These are phyloP conservation scores for Saccharum spontaneum DNA, from an alignment of 176 grass and related monocot species.

Conservation along the genomic window DNA sequence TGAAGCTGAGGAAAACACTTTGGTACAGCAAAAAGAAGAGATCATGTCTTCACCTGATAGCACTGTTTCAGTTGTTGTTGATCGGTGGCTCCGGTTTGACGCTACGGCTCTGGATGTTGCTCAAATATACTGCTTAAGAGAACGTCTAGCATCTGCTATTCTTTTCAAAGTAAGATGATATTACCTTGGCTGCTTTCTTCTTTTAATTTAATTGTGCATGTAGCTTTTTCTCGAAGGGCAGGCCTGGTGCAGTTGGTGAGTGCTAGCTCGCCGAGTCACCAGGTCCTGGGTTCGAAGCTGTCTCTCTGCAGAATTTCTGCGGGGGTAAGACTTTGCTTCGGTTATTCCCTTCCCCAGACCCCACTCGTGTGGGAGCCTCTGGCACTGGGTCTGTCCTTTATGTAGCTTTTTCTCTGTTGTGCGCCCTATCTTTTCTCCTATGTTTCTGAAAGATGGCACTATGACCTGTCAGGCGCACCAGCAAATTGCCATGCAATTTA, in stretches of 20 bases:
- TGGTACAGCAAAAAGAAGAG: slow-evolving; percentile 42
- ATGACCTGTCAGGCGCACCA: background rate
- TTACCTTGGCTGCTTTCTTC: background rate
- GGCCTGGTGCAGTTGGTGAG: too few species aligned
- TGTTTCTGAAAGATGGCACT: background rate
- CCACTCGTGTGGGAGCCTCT: too few species aligned
- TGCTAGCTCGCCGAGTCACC: too few species aligned
- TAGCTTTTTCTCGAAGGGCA: background rate
- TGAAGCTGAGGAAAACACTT: slow-evolving; percentile 46
- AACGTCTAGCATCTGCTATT: slow-evolving; percentile 74
- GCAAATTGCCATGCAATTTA: background rate
- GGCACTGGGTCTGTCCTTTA: background rate
- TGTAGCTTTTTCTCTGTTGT: background rate
- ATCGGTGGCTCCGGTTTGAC: slow-evolving; percentile 83
- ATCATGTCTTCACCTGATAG: slow-evolving; percentile 94
- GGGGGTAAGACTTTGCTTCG: too few species aligned
- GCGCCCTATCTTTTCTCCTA: background rate
- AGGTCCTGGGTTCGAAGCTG: too few species aligned
- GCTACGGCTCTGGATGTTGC: slow-evolving; percentile 88
- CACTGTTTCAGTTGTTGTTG: slow-evolving; percentile 75
- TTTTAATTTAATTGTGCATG: background rate
- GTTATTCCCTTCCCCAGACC: too few species aligned
- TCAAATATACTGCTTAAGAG: slow-evolving; percentile 92
- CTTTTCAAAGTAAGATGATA: slow-evolving; percentile 80
- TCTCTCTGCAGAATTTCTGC: too few species aligned